Conservation (phyloP, 2,329 filamentous ascomycete species). For the Metarhizium robertsii region DNA sequence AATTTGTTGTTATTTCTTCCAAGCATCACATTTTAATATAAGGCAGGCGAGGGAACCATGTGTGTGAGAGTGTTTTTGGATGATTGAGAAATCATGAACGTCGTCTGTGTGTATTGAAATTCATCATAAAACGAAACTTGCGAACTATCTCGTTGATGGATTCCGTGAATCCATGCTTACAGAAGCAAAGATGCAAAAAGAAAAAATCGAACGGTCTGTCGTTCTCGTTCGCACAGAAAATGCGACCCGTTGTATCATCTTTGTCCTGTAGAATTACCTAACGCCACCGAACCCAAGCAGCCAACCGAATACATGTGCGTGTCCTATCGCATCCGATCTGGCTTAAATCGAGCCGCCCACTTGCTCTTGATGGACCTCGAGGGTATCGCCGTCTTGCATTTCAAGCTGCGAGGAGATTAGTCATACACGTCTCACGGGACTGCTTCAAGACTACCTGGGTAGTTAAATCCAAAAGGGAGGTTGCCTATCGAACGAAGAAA, state of each 20-base stretch:
- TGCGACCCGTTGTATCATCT: neutral
- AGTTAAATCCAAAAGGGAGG: too few species aligned
- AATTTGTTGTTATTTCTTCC: neutral
- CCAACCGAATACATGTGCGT: neutral
- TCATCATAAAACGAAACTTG: neutral
- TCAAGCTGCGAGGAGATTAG: conserved; percentile 56
- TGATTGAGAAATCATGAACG: neutral
- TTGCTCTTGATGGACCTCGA: conserved; percentile 97
- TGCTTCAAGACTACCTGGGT: too few species aligned
- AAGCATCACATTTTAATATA: neutral
- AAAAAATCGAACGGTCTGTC: neutral
- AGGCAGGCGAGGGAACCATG: neutral
- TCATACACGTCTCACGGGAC: neutral
- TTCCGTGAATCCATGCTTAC: neutral
- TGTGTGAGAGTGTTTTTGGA: neutral
- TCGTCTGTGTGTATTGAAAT: neutral
- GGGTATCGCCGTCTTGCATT: conserved; percentile 90
- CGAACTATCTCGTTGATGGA: neutral
- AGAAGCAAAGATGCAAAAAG: neutral
- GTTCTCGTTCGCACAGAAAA: neutral
- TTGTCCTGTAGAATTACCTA: conserved; percentile 1
- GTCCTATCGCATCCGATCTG: neutral
- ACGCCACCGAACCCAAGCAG: conserved; percentile 5
- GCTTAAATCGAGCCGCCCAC: conserved; percentile 57
- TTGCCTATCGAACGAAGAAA: neutral